Percentiles rank a stretch among this genome's conserved stretches.
Evolutionary conservation across 306 rosid genomes (phyloP).

Genomic region (Trichosanthes cucumerina): DNA sequence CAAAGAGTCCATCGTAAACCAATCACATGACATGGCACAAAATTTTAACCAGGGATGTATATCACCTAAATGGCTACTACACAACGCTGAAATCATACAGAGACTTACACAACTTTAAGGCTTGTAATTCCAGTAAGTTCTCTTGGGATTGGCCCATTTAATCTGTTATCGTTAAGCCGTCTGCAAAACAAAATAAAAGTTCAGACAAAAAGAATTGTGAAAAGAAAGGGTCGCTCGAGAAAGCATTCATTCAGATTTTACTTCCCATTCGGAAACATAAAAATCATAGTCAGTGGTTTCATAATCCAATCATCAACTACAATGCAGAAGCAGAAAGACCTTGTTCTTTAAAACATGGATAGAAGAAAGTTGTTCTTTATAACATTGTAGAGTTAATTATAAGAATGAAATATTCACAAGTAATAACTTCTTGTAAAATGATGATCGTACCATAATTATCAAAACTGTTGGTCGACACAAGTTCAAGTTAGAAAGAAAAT

Average conservation of each 20-base stretch:
- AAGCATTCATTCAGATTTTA: background rate
- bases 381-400: background rate
- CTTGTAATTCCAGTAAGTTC: slow-evolving; percentile 53
- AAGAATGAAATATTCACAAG: background rate
- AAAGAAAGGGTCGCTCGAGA: background rate
- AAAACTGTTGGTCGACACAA: background rate
- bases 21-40: background rate
- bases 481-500: background rate
- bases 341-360: background rate
- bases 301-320: background rate
- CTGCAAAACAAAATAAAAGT: slow-evolving; percentile 30
- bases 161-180: slow-evolving; percentile 69
- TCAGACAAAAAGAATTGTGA: background rate
- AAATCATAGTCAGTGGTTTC: background rate
- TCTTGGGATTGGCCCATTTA: slow-evolving; percentile 77
- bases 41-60: background rate
- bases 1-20: background rate
- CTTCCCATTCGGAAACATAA: background rate
- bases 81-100: background rate
- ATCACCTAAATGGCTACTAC: background rate
- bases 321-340: background rate
- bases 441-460: background rate
- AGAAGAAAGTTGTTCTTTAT: background rate
- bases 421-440: background rate
- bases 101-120: slow-evolving; percentile 95